Evolutionary conservation across 73 alveolate genomes (phyloP), one percentile per base, ranked within the genome.

Genomic region (Paramecium primaurelia): DNA sequence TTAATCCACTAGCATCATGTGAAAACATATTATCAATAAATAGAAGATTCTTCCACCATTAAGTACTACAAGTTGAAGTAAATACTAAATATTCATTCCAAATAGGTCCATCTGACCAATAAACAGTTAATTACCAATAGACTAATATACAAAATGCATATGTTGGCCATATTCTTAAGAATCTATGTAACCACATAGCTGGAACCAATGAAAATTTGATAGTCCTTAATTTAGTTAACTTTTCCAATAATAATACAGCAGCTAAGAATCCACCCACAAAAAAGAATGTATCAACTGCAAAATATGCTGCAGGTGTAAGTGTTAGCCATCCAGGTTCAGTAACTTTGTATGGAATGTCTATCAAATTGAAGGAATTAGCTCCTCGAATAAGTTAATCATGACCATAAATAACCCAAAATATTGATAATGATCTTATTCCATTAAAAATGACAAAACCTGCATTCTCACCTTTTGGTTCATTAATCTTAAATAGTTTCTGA

Each of bases 271-370:
- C 97, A 6, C 95, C 94, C 8, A 93, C 71, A 40, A 92, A 93
- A 92, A 93, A 93, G 93, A 93, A 93, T 6, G 88, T 49, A 49
- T 93, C 97, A 1, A 93, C 97, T 6, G 97, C 92, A 85, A 64
- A 93, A 75, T 86, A 92, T 34, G 92, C 95, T 6, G 91, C 71
- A 4, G 91, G 58, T 22, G 49, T 11, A 25, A 80, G 71, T 32
- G 91, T 80, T 6, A 80, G 9, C 91, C 91, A 80, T 9, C 91
- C 91, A n/a, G 91, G 44, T 80, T 80, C 71, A 26, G 34, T 22
- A 3, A 49, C 14, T 6, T 45, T 47, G 12, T 22, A 26, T 2
- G 47, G 47, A 2, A 42, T 45, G 14, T 80, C 91, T n/a, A 47
- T 47, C 30, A 45, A 9, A 80, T 80, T 80, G 10, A 28, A 45